Conservation (phyloP, 345 rosid genomes). For the Microcos paniculata region DNA sequence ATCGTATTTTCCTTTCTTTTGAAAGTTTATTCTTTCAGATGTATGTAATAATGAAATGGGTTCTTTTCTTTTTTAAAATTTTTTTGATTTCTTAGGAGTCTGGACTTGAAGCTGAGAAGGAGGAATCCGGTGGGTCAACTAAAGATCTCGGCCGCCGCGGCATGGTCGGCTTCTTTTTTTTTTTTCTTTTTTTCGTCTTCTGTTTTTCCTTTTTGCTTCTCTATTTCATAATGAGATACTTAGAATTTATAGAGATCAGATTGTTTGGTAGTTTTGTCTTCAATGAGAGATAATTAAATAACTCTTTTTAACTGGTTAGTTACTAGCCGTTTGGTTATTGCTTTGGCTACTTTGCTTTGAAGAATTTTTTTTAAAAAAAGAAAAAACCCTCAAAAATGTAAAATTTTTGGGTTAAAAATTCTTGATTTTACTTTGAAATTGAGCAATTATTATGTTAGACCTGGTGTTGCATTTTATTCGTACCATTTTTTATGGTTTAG, state of each 20-base stretch:
- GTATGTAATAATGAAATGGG: background rate
- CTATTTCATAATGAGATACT: background rate
- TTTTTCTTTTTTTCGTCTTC: slow-evolving; percentile 21
- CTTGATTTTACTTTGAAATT: too few species aligned
- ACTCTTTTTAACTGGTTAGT: background rate
- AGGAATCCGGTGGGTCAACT: slow-evolving; percentile 42
- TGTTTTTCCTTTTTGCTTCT: background rate
- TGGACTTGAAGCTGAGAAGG: slow-evolving; percentile 41
- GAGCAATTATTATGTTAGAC: too few species aligned
- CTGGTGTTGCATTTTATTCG: background rate
- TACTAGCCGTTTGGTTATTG: background rate
- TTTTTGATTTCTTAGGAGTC: slow-evolving; percentile 39
- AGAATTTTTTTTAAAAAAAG: too few species aligned
- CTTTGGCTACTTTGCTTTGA: background rate
- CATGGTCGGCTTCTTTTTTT: slow-evolving; percentile 50
- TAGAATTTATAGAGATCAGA: background rate
- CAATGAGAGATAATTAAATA: background rate
- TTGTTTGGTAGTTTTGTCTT: background rate
- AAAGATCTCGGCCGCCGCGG: slow-evolving; percentile 94
- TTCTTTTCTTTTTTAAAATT: background rate
- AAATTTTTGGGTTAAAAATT: too few species aligned
- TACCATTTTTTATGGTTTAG: too few species aligned
- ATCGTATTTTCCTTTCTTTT: background rate
- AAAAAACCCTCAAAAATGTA: too few species aligned
- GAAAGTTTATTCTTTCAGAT: slow-evolving; percentile 11